Evolutionary conservation across 1,284 basidiomycete genomes (phyloP).

Genomic region (Calocybe gambosa): DNA sequence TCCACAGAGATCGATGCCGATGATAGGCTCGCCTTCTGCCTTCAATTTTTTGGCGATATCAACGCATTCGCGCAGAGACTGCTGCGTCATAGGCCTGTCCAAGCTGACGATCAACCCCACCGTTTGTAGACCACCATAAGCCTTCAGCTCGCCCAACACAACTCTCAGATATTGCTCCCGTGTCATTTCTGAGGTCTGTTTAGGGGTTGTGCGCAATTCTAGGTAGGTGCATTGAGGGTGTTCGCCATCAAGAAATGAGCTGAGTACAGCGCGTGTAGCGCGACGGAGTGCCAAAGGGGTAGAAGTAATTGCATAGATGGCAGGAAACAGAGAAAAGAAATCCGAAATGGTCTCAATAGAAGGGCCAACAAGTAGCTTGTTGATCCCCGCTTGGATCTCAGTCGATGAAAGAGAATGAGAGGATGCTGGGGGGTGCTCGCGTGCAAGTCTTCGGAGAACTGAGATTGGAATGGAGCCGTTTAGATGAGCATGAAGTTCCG

Average conservation of each 20-base stretch:
- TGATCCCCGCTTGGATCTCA: constrained; percentile 37
- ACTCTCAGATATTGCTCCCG: constrained; percentile 53
- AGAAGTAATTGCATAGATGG: constrained; percentile 70
- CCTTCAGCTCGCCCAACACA: constrained; percentile 62
- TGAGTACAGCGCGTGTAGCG: constrained; percentile 58
- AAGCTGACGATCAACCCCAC: constrained; percentile 67
- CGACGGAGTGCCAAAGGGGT: constrained; percentile 44
- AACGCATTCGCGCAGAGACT: constrained; percentile 49
- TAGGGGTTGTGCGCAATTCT: constrained; percentile 70
- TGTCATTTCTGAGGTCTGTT: constrained; percentile 48
- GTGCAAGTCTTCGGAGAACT: constrained; percentile 60
- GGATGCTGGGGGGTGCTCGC: constrained; percentile 21
- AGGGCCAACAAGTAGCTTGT: constrained; percentile 45
- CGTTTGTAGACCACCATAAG: constrained; percentile 36
- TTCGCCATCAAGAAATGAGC: constrained; percentile 49
- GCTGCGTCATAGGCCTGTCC: constrained; percentile 57
- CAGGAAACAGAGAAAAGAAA: constrained; percentile 71
- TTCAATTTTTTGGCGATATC: constrained; percentile 51
- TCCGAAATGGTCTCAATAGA: constrained; percentile 51
- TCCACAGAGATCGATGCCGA: constrained; percentile 79
- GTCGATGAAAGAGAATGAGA: constrained; percentile 20
- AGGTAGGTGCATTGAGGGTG: constrained; percentile 58
- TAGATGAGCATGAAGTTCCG: constrained; percentile 78
- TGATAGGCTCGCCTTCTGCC: constrained; percentile 52
- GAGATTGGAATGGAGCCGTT: constrained; percentile 74